Evolutionary conservation across 2,329 filamentous ascomycete species (phyloP).

Genomic region (Ilyonectria destructans): DNA sequence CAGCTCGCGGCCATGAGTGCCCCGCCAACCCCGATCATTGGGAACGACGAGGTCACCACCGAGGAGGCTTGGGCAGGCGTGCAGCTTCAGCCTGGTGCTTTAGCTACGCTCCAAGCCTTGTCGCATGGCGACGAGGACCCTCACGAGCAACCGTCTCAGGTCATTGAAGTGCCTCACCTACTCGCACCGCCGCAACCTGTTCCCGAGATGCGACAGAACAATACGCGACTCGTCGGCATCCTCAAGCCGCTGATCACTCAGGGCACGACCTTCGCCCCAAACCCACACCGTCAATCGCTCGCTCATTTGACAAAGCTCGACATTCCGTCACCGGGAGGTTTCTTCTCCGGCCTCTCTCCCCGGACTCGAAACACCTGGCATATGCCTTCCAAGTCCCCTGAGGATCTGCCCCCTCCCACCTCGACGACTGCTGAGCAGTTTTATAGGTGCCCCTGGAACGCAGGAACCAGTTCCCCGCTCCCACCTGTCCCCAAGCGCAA

Average conservation of each 20-base stretch:
- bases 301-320: constrained; percentile 86
- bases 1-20: constrained; percentile 88
- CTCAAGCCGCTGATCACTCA: constrained; percentile 49
- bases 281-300: constrained; percentile 67
- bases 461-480: constrained; percentile 52
- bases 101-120: constrained; percentile 85
- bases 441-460: constrained; percentile 86
- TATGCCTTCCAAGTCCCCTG: constrained; percentile 68
- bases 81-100: constrained; percentile 83
- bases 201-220: constrained; percentile 67
- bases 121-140: constrained; percentile 76
- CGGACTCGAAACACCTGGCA: constrained; percentile 88
- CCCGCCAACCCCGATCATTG: constrained; percentile 85
- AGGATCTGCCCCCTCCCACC: constrained; percentile 76
- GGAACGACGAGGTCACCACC: constrained; percentile 67
- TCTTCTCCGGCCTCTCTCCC: constrained; percentile 89
- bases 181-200: constrained; percentile 31
- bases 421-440: constrained; percentile 95
- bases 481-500: constrained; percentile 56
- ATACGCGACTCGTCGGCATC: constrained; percentile 65
- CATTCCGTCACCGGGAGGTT: constrained; percentile 92
- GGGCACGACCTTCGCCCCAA: constrained; percentile 49
- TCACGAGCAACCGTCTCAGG: constrained; percentile 61
- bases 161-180: constrained; percentile 62
- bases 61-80: constrained; percentile 81